A percentile compares a stretch with the other conserved stretches of the same genome.
These are phyloP conservation scores for Cercophora sp. DNA, from an alignment of 495 filamentous ascomycete genomes.

Conservation along the genomic window DNA sequence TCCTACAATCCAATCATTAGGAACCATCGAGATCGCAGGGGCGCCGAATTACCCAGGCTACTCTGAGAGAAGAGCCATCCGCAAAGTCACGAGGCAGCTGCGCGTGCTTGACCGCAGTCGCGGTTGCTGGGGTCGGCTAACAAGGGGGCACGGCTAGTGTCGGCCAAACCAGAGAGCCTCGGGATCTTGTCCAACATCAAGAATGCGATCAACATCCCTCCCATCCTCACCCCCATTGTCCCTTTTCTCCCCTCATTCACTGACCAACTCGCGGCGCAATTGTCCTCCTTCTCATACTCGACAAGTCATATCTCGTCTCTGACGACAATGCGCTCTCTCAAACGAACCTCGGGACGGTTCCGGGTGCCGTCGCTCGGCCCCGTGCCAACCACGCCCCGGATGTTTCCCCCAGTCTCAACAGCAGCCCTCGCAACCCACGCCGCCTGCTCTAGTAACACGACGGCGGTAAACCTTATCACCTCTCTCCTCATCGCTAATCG, in stretches of 20 bases:
- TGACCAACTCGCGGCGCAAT: background rate
- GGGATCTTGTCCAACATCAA: no score
- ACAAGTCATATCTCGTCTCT: no score
- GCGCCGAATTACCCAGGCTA: no score
- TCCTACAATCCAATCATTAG: no score
- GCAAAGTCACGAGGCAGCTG: no score
- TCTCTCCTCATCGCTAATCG: conserved; percentile 95
- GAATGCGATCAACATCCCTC: no score
- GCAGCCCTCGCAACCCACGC: conserved; percentile 22
- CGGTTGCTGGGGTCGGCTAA: background rate
- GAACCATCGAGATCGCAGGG: no score
- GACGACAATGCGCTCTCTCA: conserved; percentile 31
- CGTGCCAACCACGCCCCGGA: conserved; percentile 2
- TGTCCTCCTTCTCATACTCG: no score
- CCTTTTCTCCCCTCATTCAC: background rate
- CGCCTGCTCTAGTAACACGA: conserved; percentile 23
- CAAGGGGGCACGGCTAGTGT: background rate
- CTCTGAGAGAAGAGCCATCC: no score
- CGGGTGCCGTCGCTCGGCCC: conserved; percentile 15
- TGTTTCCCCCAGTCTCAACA: conserved; percentile 12
- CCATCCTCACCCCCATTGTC: background rate
- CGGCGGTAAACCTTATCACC: conserved; percentile 54
- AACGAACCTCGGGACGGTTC: conserved; percentile 27
- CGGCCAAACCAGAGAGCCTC: background rate
- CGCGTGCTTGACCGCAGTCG: no score